Evolutionary conservation across 2,329 filamentous ascomycete species (phyloP).

Genomic region (Pseudogymnoascus verrucosus): DNA sequence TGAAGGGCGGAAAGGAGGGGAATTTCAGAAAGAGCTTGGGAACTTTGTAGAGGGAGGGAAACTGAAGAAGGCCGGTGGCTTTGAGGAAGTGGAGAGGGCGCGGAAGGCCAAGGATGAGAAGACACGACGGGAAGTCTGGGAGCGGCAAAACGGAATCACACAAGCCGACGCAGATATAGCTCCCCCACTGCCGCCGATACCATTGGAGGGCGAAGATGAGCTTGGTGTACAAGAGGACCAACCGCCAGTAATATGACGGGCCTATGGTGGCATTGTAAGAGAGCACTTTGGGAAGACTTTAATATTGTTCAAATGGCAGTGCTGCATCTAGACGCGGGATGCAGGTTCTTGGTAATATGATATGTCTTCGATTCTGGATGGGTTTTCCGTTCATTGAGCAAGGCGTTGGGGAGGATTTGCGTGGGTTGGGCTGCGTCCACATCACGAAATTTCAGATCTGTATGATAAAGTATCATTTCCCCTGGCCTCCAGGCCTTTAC

Average conservation of each 20-base stretch:
- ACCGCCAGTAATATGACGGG: not conserved
- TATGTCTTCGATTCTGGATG: not conserved
- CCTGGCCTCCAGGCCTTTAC: not conserved
- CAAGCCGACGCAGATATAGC: slow-evolving; percentile 9
- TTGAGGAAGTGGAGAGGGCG: slow-evolving; percentile 85
- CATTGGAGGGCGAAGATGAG: slow-evolving; percentile 5
- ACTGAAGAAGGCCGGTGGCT: slow-evolving; percentile 90
- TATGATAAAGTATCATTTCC: slow-evolving; percentile 6
- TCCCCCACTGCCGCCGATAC: not conserved
- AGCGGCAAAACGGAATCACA: slow-evolving; percentile 48
- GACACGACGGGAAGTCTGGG: slow-evolving; percentile 72
- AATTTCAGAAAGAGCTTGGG: slow-evolving; percentile 76
- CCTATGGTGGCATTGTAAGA: not conserved
- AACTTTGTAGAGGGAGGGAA: slow-evolving; percentile 83
- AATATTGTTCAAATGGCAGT: slow-evolving; percentile 4
- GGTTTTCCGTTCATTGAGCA: not conserved
- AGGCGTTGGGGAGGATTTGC: not conserved
- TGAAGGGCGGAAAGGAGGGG: slow-evolving; percentile 60
- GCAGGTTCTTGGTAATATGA: not conserved
- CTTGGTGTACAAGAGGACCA: not conserved
- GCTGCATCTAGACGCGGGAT: not conserved
- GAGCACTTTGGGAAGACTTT: not conserved
- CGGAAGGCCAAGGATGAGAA: slow-evolving; percentile 79
- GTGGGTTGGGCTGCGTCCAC: not conserved
- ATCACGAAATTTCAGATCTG: slow-evolving; percentile 1